These are phyloP conservation scores for Gossypium raimondii DNA, from an alignment of 345 rosid species.

Conservation along the genomic window DNA sequence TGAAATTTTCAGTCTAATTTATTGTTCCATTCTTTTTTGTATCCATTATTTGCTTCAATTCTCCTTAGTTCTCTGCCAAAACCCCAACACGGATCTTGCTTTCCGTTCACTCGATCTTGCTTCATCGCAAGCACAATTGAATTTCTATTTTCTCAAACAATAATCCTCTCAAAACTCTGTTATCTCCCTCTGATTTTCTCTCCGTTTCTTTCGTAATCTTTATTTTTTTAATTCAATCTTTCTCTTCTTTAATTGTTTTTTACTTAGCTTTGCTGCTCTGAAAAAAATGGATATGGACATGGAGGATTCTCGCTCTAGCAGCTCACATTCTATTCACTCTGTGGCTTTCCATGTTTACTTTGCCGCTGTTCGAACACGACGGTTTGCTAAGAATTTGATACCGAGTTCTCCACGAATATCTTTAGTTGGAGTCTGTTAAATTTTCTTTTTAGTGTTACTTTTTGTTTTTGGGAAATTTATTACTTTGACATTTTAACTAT, in stretches of 20 bases:
- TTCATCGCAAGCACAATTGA: background rate
- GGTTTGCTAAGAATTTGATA: background rate
- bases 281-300: background rate
- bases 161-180: constrained; percentile 17
- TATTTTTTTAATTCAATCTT: no score
- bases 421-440: background rate
- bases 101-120: background rate
- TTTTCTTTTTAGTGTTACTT: background rate
- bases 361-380: background rate
- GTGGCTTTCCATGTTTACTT: background rate
- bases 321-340: background rate
- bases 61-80: no score
- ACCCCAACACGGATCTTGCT: no score
- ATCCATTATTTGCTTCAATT: no score
- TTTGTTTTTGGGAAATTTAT: background rate
- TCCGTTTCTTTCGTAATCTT: constrained; percentile 4
- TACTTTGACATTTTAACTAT: constrained; percentile 13
- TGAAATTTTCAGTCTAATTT: no score
- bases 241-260: background rate
- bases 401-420: background rate
- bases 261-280: background rate
- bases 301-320: background rate
- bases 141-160: background rate
- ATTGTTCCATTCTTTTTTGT: no score
- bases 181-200: constrained; percentile 8